Base-by-base conservation (phyloP, 495 filamentous ascomycete species). In the Penicillium paradoxum region DNA sequence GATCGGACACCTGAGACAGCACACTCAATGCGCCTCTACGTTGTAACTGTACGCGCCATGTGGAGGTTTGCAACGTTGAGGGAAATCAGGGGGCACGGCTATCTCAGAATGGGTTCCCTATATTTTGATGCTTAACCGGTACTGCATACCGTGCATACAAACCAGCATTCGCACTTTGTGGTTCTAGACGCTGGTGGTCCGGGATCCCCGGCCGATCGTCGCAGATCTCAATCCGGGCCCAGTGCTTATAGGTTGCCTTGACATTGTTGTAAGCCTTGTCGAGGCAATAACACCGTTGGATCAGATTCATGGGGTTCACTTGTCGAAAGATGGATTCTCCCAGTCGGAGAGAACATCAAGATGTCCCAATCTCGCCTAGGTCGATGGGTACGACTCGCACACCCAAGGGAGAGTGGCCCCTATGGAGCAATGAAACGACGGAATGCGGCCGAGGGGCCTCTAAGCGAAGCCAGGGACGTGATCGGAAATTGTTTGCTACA, bases 161-260 rank as follows among this genome's bases (percentile, higher is more conserved):
- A 21, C 33, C 17, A 37, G 18, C n/a, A 33, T 50, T 7, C 27
- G 47, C 24, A 39, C n/a, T 39, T 4, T 17, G 34, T 37, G 21
- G 33, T 46, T 53, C 33, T 40, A 40, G 42, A 47, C 51, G 39
- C 24, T 11, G 40, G 19, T 15, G 33, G 32, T 36, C 33, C 45
- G 21, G 14, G 45, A 27, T 14, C 34, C 21, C 14, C 30, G 52
- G 52, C 21, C 52, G 52, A 55, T 55, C 52, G 34, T 29, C 48
- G 38, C 45, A 37, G 45, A 33, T 49, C 45, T 18, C 9, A 34
- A 19, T 4, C 37, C 33, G 25, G 29, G 14, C 8, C 36, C n/a
- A 42, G 21, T 13, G 18, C 21, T 6, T 18, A 22, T 11, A 25
- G 13, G 18, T 41, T 13, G 24, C 11, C 1, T n/a, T 41, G 13